Base-by-base conservation (phyloP, 495 filamentous ascomycete species). In the Recurvomyces mirabilis region DNA sequence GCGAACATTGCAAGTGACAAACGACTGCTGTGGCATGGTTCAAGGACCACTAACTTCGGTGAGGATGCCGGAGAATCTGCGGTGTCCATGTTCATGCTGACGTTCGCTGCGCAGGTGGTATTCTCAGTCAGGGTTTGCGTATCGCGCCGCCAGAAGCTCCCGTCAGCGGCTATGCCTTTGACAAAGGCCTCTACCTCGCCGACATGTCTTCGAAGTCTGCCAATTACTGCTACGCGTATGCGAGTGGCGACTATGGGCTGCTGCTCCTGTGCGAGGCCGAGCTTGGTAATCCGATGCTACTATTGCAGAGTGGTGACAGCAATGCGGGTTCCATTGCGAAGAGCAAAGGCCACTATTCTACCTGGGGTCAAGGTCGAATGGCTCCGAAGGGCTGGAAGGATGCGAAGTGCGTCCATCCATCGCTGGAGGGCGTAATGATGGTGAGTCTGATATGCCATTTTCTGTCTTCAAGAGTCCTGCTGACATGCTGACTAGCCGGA, bases 131-230 rank as follows among this genome's bases (percentile, higher is more conserved):
- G 58, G 87, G 87, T 28, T 68, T 94, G 6, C 82, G 84, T 9
- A 93, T 94, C 43, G 86, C 87, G 0, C 85, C 87, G 0, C 84
- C 84, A 0, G 82, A 88, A 59, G 84, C 83, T 0, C 86, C 83
- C 1, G 77, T 78, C 2, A 74, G 68, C 36, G 85, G 85, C 0
- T 87, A 88, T 61, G 78, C 18, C 24, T 47, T 47, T 29, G 45
- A 41, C 28, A 47, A 91, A 58, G 87, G 86, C 13, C 77, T 93
- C 30, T 93, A 94, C 57, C 68, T 93, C 2, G 85, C 87, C 9
- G 87, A 94, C 54, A 82, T 82, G 63, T 80, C 74, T 47, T 73
- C 65, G 58, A 84, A 87, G 61, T 86, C 81, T 3, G 84, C 84
- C 19, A 74, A 76, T 47, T 94, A 93, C 64, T 91, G 84, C 59